Conservation (phyloP, 1,284 basidiomycete species). For the Ganoderma lingzhi region DNA sequence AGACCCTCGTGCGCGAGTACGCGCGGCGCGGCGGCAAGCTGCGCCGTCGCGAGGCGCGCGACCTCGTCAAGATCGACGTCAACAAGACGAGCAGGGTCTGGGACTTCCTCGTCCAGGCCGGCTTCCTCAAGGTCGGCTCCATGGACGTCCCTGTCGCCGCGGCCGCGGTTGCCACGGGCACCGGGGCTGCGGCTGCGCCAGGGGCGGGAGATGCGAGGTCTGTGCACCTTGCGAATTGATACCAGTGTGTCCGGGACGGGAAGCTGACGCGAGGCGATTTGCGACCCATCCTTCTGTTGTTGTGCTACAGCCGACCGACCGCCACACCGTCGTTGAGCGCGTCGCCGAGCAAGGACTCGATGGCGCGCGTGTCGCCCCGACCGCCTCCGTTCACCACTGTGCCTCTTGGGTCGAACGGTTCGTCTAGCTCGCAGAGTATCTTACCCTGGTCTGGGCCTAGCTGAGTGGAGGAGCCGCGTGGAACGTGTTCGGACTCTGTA, state of each 20-base stretch:
- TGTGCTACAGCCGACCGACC: conserved; percentile 30
- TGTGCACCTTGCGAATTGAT: conserved; percentile 8
- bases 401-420: conserved; percentile 32
- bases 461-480: not conserved
- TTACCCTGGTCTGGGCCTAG: not conserved
- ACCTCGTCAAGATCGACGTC: conserved; percentile 91
- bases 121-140: conserved; percentile 59
- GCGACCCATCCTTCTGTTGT: not conserved
- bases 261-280: conserved; percentile 1
- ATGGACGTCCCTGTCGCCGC: conserved; percentile 31
- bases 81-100: conserved; percentile 91
- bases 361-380: conserved; percentile 41
- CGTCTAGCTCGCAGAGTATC: not conserved
- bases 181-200: conserved; percentile 11
- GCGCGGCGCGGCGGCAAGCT: conserved; percentile 88
- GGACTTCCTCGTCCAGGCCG: conserved; percentile 87
- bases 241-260: not conserved
- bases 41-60: conserved; percentile 84
- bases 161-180: conserved; percentile 25
- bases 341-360: conserved; percentile 50
- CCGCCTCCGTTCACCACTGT: conserved; percentile 40
- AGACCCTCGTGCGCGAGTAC: conserved; percentile 91
- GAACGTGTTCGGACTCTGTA: not conserved
- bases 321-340: conserved; percentile 44
- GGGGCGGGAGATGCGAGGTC: conserved; percentile 11